These are phyloP conservation scores for Apiospora malaysiana DNA, from an alignment of 2,329 filamentous ascomycete species.

Conservation along the genomic window DNA sequence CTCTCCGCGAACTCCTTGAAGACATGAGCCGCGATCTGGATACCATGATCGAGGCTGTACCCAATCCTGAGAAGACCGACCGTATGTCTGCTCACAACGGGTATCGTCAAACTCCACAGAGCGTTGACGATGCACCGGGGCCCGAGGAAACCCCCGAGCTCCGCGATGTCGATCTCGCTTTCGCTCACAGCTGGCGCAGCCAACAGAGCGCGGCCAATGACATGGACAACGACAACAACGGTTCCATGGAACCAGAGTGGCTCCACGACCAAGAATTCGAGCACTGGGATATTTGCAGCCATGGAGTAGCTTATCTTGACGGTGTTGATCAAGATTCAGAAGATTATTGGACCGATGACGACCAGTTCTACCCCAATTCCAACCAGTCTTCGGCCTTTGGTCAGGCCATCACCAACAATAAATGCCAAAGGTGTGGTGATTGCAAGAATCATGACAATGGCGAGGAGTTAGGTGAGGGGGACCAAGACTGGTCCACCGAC, in stretches of 20 bases:
- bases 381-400: not conserved
- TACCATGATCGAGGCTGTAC: not conserved
- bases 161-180: not conserved
- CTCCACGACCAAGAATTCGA: not conserved
- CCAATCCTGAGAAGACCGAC: not conserved
- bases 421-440: not conserved
- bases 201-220: not conserved
- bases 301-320: not conserved
- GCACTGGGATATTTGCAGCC: not conserved
- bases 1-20: not conserved
- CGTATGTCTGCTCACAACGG: not conserved
- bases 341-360: too few species aligned
- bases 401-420: not conserved
- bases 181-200: not conserved
- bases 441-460: not conserved
- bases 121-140: not conserved
- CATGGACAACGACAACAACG: not conserved
- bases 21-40: not conserved
- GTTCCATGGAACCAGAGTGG: not conserved
- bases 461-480: not conserved
- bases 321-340: not conserved
- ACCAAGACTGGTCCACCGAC: not conserved
- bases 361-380: not conserved
- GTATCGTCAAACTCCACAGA: too few species aligned
- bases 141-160: not conserved